Conservation (phyloP, 192 early-diverging fungal species). For the Podochytrium sp. region DNA sequence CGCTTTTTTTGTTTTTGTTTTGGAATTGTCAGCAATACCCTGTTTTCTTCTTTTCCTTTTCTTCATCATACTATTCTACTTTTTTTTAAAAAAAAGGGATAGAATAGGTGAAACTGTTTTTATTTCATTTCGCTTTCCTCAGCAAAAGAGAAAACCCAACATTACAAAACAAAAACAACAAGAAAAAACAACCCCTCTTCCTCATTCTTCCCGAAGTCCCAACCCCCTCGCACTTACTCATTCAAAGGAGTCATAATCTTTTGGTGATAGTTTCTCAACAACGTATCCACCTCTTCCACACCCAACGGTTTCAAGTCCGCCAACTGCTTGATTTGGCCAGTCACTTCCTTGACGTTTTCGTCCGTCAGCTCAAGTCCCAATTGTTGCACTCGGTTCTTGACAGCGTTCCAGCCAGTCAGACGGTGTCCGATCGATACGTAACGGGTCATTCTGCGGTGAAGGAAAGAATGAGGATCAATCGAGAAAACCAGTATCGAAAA, state of each 20-base stretch:
- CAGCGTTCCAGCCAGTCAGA: conserved; percentile 98
- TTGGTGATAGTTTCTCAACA: conserved; percentile 76
- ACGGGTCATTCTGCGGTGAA: conserved; percentile 75
- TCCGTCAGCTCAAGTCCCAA: conserved; percentile 83
- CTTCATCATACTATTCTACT: no score
- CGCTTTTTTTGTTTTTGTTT: background rate
- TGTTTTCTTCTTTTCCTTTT: no score
- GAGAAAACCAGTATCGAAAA: background rate
- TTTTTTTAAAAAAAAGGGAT: no score
- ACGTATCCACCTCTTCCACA: conserved; percentile 91
- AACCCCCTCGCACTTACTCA: background rate
- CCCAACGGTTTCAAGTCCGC: conserved; percentile 91
- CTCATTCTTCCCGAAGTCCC: background rate
- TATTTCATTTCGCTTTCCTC: no score
- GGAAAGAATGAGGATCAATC: background rate
- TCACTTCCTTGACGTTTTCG: conserved; percentile 88
- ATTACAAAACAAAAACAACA: no score
- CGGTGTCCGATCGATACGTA: conserved; percentile 97
- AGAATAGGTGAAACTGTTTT: no score
- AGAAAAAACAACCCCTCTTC: background rate
- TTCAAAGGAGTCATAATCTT: conserved; percentile 27
- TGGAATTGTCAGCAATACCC: background rate
- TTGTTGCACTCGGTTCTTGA: conserved; percentile 98
- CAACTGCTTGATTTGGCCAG: conserved; percentile 91
- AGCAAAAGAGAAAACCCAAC: no score